Evolutionary conservation across 768 basidiomycete species (phyloP).

Genomic region (Suillus ampliporus): DNA sequence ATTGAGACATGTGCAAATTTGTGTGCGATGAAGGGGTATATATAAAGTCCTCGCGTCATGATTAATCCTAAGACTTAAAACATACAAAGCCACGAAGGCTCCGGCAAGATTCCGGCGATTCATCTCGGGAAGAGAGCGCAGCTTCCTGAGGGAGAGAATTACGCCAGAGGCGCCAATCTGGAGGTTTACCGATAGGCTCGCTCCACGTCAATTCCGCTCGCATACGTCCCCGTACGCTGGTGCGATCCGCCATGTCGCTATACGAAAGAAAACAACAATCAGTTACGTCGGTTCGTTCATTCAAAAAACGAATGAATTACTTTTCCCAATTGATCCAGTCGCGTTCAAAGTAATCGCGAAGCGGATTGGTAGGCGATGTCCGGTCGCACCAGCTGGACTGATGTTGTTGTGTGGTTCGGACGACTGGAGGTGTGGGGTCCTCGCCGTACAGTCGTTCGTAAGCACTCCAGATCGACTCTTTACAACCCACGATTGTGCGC

Average conservation of each 20-base stretch:
- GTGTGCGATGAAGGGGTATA: slow-evolving; percentile 3
- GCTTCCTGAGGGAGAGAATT: slow-evolving; percentile 26
- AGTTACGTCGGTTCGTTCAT: slow-evolving; percentile 13
- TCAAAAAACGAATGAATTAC: slow-evolving; percentile 43
- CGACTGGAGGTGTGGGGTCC: slow-evolving; percentile 42
- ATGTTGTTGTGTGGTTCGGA: slow-evolving; percentile 40
- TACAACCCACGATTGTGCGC: slow-evolving; percentile 62
- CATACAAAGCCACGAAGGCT: slow-evolving; percentile 60
- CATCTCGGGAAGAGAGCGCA: slow-evolving; percentile 24
- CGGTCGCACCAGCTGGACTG: slow-evolving; percentile 27
- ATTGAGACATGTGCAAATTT: not conserved
- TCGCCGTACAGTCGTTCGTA: slow-evolving; percentile 56
- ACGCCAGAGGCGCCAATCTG: slow-evolving; percentile 62
- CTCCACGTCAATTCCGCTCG: slow-evolving; percentile 55
- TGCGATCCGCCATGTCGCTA: slow-evolving; percentile 81
- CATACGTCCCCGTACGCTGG: slow-evolving; percentile 60
- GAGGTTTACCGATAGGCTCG: slow-evolving; percentile 51
- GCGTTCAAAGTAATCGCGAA: slow-evolving; percentile 65
- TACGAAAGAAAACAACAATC: slow-evolving; percentile 9
- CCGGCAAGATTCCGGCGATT: slow-evolving; percentile 40
- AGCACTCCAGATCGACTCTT: slow-evolving; percentile 71
- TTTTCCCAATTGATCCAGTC: slow-evolving; percentile 75
- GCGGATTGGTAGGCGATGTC: slow-evolving; percentile 36
- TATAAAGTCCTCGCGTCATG: not conserved
- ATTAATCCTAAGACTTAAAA: slow-evolving; percentile 41